phyloP scores from a whole-genome alignment of 78 protist species.

The Ministeria vibrans region DNA sequence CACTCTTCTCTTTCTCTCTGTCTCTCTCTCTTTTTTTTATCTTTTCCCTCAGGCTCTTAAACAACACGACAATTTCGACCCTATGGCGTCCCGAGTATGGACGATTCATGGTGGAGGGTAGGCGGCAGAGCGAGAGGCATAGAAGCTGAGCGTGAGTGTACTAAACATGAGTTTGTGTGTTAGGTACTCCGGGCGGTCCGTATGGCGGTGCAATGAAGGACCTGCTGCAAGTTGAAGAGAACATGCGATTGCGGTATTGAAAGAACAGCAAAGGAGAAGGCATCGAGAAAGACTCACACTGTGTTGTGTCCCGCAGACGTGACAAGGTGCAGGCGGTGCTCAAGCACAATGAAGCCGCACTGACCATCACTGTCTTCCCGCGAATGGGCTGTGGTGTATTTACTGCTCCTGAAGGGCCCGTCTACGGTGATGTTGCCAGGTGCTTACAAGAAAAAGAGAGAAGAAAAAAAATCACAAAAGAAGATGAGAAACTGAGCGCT shows the following conservation, averaged over 20 bases:
- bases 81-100: slow-evolving; percentile 92
- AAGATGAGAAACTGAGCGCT: too few relatives aligned
- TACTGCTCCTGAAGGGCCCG: too few relatives aligned
- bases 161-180: too few relatives aligned
- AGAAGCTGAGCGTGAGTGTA: neutral
- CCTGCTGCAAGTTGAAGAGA: slow-evolving; percentile 33
- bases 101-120: slow-evolving; percentile 80
- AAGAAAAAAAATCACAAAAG: too few relatives aligned
- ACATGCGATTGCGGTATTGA: slow-evolving; percentile 32
- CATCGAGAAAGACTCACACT: neutral
- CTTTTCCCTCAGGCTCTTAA: neutral
- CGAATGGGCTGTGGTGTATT: slow-evolving; percentile 10
- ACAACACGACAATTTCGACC: neutral
- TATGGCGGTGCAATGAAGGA: slow-evolving; percentile 29
- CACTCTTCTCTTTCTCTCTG: neutral
- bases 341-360: neutral
- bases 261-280: neutral
- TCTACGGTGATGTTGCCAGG: too few relatives aligned
- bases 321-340: neutral
- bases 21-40: neutral
- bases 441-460: too few relatives aligned
- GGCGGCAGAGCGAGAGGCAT: neutral
- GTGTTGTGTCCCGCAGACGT: neutral
- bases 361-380: slow-evolving; percentile 25
- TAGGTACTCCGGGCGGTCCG: slow-evolving; percentile 81